Conservation (phyloP, 1,139 yeast genomes). For the Tardiomyces blankii region DNA sequence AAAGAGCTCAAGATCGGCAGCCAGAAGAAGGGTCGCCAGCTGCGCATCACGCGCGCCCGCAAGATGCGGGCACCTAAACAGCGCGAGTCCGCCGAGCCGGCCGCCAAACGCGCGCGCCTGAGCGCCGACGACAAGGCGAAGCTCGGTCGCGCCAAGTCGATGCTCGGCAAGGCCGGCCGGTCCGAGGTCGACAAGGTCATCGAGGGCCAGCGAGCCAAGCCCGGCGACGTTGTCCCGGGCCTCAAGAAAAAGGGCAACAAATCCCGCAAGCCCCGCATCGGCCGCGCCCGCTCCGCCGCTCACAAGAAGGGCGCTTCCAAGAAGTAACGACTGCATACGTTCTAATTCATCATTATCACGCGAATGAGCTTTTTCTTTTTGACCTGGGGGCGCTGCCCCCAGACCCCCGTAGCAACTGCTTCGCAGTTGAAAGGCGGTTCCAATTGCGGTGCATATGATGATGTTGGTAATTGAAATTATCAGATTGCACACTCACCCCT, state of each 20-base stretch:
- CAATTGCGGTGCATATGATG: too few species aligned
- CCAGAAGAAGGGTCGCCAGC: conserved; percentile 38
- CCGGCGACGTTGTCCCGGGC: conserved; percentile 35
- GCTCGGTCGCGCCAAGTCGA: conserved; percentile 65
- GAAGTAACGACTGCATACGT: too few species aligned
- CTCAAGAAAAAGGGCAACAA: not conserved
- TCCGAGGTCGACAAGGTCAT: conserved; percentile 47
- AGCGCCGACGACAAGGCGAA: conserved; percentile 49
- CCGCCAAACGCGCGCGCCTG: conserved; percentile 5
- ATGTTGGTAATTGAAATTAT: too few species aligned
- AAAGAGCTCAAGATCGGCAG: conserved; percentile 37
- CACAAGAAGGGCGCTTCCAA: not conserved
- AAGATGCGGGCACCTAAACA: not conserved
- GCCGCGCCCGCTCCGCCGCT: not conserved
- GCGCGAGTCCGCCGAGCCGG: not conserved
- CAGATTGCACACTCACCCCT: too few species aligned
- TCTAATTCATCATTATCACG: too few species aligned
- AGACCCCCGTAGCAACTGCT: too few species aligned
- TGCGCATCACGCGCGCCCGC: conserved; percentile 74
- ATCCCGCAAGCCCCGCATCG: not conserved
- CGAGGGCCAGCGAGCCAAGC: conserved; percentile 79
- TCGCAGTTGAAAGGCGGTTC: too few species aligned
- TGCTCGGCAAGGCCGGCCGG: conserved; percentile 73
- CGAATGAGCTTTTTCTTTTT: too few species aligned
- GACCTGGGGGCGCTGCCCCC: too few species aligned